A percentile compares a stretch with the other conserved stretches of the same genome.
These are phyloP conservation scores for Knufia petricola DNA, from an alignment of 2,329 filamentous ascomycete genomes.

Conservation along the genomic window DNA sequence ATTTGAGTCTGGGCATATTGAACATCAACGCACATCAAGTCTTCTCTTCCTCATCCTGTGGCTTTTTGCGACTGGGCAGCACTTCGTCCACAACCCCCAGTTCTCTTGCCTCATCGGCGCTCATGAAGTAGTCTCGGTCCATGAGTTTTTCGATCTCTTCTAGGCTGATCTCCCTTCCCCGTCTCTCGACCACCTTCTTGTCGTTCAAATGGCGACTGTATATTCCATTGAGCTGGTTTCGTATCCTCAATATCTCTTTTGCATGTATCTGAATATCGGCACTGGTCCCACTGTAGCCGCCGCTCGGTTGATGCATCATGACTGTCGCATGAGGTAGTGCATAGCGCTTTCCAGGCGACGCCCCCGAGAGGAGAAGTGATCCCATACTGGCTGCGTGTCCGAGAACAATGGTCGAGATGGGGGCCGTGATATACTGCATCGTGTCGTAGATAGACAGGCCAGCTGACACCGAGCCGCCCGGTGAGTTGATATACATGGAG, in stretches of 20 bases:
- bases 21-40: not conserved
- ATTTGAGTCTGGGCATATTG: not conserved
- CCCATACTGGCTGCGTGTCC: constrained; percentile 96
- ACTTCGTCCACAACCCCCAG: constrained; percentile 91
- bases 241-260: constrained; percentile 83
- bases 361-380: constrained; percentile 75
- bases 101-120: constrained; percentile 76
- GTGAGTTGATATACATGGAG: constrained; percentile 95
- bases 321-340: constrained; percentile 84
- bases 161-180: constrained; percentile 51
- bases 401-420: constrained; percentile 89
- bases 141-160: constrained; percentile 88
- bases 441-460: constrained; percentile 92
- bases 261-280: constrained; percentile 92
- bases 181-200: constrained; percentile 11
- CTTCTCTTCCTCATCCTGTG: constrained; percentile 5
- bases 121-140: constrained; percentile 94
- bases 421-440: constrained; percentile 90
- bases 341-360: constrained; percentile 73
- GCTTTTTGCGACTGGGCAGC: constrained; percentile 44
- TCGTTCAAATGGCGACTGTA: constrained; percentile 64
- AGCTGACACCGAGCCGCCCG: constrained; percentile 84
- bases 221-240: constrained; percentile 80
- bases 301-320: constrained; percentile 94
- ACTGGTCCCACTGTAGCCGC: constrained; percentile 58